These are phyloP conservation scores for Dictyophora rubrovolvata DNA, from an alignment of 768 basidiomycete genomes.

Conservation along the genomic window DNA sequence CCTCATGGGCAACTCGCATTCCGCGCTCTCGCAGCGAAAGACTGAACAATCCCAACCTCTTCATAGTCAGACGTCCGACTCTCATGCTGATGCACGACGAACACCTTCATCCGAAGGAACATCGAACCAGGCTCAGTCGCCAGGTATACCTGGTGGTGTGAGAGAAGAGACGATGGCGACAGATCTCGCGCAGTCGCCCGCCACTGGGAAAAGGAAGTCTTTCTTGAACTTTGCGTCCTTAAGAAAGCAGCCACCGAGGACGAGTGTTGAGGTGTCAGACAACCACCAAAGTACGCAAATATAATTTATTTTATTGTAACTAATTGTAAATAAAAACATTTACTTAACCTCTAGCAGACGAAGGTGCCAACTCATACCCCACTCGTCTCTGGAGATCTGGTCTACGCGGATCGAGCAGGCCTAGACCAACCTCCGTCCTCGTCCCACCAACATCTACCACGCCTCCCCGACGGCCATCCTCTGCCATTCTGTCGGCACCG, in stretches of 20 bases:
- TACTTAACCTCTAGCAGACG: too few relatives aligned
- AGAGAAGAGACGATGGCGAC: not conserved
- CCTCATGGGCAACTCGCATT: slow-evolving; percentile 1
- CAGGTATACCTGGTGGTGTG: not conserved
- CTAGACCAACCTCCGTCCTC: not conserved
- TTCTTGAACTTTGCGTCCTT: slow-evolving; percentile 4
- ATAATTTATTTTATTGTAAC: not conserved
- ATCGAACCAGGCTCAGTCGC: not conserved
- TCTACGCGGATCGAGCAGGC: not conserved
- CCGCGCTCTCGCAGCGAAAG: not conserved
- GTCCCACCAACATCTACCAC: not conserved
- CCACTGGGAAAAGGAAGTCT: not conserved
- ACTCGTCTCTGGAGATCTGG: slow-evolving; percentile 4
- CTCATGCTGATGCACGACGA: not conserved
- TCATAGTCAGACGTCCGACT: not conserved
- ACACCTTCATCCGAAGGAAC: not conserved
- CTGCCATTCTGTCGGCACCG: slow-evolving; percentile 12
- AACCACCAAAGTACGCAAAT: not conserved
- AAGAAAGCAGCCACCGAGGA: not conserved
- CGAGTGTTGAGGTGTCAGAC: not conserved
- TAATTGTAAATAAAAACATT: not conserved
- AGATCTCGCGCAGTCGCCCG: not conserved
- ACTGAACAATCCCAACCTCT: not conserved
- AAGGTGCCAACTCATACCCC: not conserved
- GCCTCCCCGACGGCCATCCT: not conserved